A percentile compares a stretch with the other conserved stretches of the same genome.
phyloP scores from a whole-genome alignment of 2,329 filamentous ascomycete genomes.

The Alternaria hordeiaustralica region DNA sequence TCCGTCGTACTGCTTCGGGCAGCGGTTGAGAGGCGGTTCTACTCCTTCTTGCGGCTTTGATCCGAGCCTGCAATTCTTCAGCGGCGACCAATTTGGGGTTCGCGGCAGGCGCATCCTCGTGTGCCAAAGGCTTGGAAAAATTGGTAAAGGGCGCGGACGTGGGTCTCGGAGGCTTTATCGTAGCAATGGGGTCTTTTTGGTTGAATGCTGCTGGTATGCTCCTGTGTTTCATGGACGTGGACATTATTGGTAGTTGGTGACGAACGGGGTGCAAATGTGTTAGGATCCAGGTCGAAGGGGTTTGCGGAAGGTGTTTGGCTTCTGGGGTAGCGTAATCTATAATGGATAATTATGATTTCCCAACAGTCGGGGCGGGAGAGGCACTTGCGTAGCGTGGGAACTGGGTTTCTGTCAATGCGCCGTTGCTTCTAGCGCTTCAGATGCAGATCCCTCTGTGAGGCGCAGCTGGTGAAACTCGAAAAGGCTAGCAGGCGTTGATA shows the following conservation, averaged over 20 bases:
- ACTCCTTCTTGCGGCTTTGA: conserved; percentile 26
- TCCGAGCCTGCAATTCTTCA: conserved; percentile 27
- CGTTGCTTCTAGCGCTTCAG: conserved; percentile 11
- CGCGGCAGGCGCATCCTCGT: background rate
- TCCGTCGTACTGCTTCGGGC: conserved; percentile 13
- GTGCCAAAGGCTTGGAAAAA: conserved; percentile 8
- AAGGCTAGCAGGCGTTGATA: conserved; percentile 16
- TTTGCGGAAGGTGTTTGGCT: background rate
- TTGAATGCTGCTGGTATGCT: conserved; percentile 37
- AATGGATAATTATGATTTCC: conserved; percentile 14
- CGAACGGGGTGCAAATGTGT: background rate
- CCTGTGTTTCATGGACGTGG: conserved; percentile 41
- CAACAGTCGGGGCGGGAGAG: conserved; percentile 18
- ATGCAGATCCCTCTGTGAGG: conserved; percentile 5
- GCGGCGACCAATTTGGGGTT: conserved; percentile 18
- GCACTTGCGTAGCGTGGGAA: conserved; percentile 19
- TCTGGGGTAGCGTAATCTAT: conserved; percentile 14
- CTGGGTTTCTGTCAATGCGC: conserved; percentile 18
- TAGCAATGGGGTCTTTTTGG: conserved; percentile 29
- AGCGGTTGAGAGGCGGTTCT: conserved; percentile 13
- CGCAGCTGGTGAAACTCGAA: conserved; percentile 5
- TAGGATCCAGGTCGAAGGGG: background rate
- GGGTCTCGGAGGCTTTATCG: conserved; percentile 20
- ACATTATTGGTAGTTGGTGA: conserved; percentile 27
- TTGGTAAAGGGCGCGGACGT: conserved; percentile 30